Evolutionary conservation across 257 asterid genomes (phyloP), one percentile per base, ranked within the genome.

Genomic region (Capsicum baccatum): DNA sequence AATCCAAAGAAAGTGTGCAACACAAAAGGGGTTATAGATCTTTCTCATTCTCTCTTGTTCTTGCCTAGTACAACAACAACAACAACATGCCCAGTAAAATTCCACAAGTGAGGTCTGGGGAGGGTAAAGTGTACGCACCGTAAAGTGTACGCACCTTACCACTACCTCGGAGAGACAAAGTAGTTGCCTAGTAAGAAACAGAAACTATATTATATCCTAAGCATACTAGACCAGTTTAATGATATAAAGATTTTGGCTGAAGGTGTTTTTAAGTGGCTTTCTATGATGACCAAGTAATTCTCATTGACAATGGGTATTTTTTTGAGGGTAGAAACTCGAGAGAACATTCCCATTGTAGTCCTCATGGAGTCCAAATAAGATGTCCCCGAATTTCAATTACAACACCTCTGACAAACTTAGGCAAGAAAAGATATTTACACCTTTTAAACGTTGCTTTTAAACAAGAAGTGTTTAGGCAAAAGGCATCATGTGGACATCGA

Each of bases 371-470:
- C 60, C 42, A 73, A 73, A 73, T 19, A 73, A 73, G 19, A 48
- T 48, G 58, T 48, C 42, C 42, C 19, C 19, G 21, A 2, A 9
- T 12, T 48, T 50, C 60, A 19, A 48, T 19, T 48, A 73, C 60
- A 19, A 48, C 60, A 12, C 60, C 60, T 62, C 42, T 48, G 80
- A 48, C 13, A 48, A 73, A 73, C 60, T 73, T 73, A 11, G 80
- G 44, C 12, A 48, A 48, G 80, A 73, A 73, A 73, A 6, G 42
- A 19, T 69, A 68, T 19, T 3, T 48, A 42, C 48, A 50, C 8
- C 60, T 12, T 73, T 11, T 19, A 21, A 73, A 58, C n/a, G 19
- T 19, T 5, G 1, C 19, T 73, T 73, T 73, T 73, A 4, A 39
- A 19, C 7, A 0, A 73, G 60, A 48, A 13, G 44, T 48, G 60